A percentile compares a stretch with the other conserved stretches of the same genome.
phyloP scores from a whole-genome alignment of 257 asterid genomes.

The Ilex aquifolium region DNA sequence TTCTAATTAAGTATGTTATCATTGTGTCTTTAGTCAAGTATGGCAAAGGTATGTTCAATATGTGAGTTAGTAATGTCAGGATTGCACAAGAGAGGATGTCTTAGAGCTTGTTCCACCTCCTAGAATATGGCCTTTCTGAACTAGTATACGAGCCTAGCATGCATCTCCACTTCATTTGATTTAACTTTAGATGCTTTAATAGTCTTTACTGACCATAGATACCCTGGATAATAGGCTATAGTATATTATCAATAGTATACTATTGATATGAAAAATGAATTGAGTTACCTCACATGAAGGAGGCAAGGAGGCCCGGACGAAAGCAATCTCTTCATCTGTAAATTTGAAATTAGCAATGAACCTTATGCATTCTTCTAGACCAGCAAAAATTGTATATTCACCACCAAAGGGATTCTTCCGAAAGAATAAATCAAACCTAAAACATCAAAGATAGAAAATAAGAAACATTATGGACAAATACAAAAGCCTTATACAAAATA shows the following conservation, averaged over 20 bases:
- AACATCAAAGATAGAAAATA: constrained; percentile 7
- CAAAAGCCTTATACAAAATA: background rate
- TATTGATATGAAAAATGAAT: too few relatives aligned
- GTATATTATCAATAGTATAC: too few relatives aligned
- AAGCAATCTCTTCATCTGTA: constrained; percentile 76
- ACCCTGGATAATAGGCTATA: too few relatives aligned
- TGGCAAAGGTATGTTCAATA: too few relatives aligned
- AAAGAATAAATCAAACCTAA: constrained; percentile 84
- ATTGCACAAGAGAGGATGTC: constrained; percentile 58
- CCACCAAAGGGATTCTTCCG: constrained; percentile 94
- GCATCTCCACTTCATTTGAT: too few relatives aligned
- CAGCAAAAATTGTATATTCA: constrained; percentile 92
- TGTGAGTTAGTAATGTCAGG: constrained; percentile 57
- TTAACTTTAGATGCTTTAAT: too few relatives aligned
- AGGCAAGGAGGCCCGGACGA: constrained; percentile 58
- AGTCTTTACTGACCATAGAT: too few relatives aligned
- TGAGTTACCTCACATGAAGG: constrained; percentile 75
- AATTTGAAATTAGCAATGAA: constrained; percentile 77
- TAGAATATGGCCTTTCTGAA: too few relatives aligned
- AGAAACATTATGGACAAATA: constrained; percentile 1
- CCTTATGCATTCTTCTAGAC: constrained; percentile 93
- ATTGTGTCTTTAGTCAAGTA: too few relatives aligned
- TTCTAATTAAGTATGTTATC: constrained; percentile 27
- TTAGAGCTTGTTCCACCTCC: too few relatives aligned
- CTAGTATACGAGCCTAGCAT: too few relatives aligned